Evolutionary conservation across 1,284 basidiomycete genomes (phyloP).

Genomic region (Cryptococcus jaspeensis): DNA sequence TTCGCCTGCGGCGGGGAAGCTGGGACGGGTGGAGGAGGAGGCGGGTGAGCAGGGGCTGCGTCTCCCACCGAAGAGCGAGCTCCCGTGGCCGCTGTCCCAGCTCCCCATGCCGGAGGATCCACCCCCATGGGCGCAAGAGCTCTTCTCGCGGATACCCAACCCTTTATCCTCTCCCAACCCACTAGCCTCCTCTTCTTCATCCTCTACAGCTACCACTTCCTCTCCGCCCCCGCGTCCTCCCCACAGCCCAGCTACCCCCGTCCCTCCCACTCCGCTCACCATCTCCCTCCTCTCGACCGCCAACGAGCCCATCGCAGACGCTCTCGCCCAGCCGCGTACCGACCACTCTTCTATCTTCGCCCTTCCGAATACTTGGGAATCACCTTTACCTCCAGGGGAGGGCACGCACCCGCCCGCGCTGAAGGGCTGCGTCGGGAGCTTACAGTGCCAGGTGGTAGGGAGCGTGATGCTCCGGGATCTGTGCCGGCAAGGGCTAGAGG

Average conservation of each 20-base stretch:
- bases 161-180: not conserved
- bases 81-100: slow-evolving; percentile 17
- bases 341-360: slow-evolving; percentile 34
- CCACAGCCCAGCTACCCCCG: not conserved
- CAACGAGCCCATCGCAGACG: slow-evolving; percentile 32
- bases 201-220: not conserved
- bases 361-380: slow-evolving; percentile 18
- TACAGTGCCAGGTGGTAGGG: slow-evolving; percentile 17
- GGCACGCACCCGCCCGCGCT: slow-evolving; percentile 13
- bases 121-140: slow-evolving; percentile 12
- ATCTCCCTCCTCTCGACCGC: slow-evolving; percentile 34
- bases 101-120: slow-evolving; percentile 18
- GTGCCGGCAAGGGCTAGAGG: not conserved
- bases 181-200: not conserved
- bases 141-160: slow-evolving; percentile 15
- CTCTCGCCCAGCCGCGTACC: slow-evolving; percentile 26
- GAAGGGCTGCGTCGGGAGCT: slow-evolving; percentile 13
- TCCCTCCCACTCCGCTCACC: slow-evolving; percentile 19
- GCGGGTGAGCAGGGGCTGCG: not conserved
- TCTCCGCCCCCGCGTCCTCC: not conserved
- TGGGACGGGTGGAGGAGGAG: not conserved
- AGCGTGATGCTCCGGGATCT: slow-evolving; percentile 14
- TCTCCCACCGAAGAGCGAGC: slow-evolving; percentile 10
- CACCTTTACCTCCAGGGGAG: not conserved
- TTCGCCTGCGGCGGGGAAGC: not conserved